Evolutionary conservation across 495 filamentous ascomycete genomes (phyloP), one percentile per base, ranked within the genome.

Genomic region (Halenospora varia): DNA sequence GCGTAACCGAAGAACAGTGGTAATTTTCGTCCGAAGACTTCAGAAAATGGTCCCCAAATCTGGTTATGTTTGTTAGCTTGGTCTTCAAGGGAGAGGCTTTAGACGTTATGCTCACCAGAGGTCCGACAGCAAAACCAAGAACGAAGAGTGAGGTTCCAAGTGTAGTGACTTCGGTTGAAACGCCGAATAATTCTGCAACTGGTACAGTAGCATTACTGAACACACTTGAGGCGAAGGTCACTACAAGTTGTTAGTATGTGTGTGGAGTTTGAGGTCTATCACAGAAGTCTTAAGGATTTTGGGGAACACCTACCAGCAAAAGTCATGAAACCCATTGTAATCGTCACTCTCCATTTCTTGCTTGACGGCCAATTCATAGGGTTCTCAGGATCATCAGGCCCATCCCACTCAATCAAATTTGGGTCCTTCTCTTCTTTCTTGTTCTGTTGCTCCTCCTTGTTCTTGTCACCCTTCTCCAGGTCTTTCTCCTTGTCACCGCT

Each of bases 311-410:
- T 46, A 50, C 48, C 24, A 39, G 77, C 77, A 75, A 82, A 78
- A 2, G 82, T 85, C 18, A 78, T 79, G 61, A 82, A 68, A 4
- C 79, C 79, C 70, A 83, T 81, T 11, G 83, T 56, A 19, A 82
- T 51, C 0, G 81, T 85, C 0, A 76, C 76, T 10, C 78, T 52
- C 25, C 76, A 71, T 70, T 88, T 90, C 69, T 87, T 88, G 39
- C 55, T 62, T 42, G 79, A 74, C 0, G 79, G 71, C 85, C 86
- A 90, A 68, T 90, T 88, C 55, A 83, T 58, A 0, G 86, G 84
- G 20, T 72, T 71, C 66, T 87, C 87, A 0, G 85, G 84, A 65
- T 90, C 86, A 52, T 85, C 77, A 0, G 79, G 77, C 0, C 87
- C 86, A 19, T 88, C 84, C 59, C 88, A 90, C 62, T 86, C 85